These are phyloP conservation scores for Dactylellina sp. DNA, from an alignment of 2,329 filamentous ascomycete genomes.

Conservation along the genomic window DNA sequence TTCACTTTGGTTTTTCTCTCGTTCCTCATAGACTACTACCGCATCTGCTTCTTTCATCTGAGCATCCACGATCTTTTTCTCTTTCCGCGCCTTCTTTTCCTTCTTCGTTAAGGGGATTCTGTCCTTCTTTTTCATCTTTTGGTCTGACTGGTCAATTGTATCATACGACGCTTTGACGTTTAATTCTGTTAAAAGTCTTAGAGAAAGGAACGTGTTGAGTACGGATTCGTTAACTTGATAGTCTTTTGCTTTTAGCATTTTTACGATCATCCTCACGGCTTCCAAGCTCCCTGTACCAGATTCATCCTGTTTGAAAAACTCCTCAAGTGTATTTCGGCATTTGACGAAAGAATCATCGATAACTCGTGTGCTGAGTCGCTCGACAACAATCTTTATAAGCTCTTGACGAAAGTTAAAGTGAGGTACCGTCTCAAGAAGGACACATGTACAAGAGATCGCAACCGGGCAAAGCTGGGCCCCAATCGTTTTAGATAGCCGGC, in stretches of 20 bases:
- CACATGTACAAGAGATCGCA: constrained; percentile 87
- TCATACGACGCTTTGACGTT: constrained; percentile 84
- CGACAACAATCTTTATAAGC: constrained; percentile 85
- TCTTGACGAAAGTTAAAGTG: constrained; percentile 98
- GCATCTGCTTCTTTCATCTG: constrained; percentile 95
- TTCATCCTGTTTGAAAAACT: constrained; percentile 85
- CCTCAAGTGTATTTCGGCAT: constrained; percentile 81
- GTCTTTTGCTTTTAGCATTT: constrained; percentile 92
- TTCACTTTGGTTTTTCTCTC: constrained; percentile 93
- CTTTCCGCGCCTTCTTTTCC: constrained; percentile 82
- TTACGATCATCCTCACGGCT: constrained; percentile 83
- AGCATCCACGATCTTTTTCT: constrained; percentile 88
- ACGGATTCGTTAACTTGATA: constrained; percentile 84
- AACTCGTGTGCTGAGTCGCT: constrained; percentile 79
- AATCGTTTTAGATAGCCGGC: constrained; percentile 71
- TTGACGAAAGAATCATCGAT: constrained; percentile 81
- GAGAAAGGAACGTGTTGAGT: constrained; percentile 88
- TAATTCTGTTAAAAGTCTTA: constrained; percentile 89
- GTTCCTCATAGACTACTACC: constrained; percentile 88
- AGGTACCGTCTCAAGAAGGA: constrained; percentile 81
- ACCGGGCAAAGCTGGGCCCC: constrained; percentile 64
- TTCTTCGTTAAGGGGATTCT: constrained; percentile 75
- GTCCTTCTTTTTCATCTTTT: constrained; percentile 65
- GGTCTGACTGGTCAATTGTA: constrained; percentile 68
- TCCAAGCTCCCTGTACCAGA: constrained; percentile 90